These are phyloP conservation scores for Scedosporium aurantiacum DNA, from an alignment of 2,329 filamentous ascomycete species.

Conservation along the genomic window DNA sequence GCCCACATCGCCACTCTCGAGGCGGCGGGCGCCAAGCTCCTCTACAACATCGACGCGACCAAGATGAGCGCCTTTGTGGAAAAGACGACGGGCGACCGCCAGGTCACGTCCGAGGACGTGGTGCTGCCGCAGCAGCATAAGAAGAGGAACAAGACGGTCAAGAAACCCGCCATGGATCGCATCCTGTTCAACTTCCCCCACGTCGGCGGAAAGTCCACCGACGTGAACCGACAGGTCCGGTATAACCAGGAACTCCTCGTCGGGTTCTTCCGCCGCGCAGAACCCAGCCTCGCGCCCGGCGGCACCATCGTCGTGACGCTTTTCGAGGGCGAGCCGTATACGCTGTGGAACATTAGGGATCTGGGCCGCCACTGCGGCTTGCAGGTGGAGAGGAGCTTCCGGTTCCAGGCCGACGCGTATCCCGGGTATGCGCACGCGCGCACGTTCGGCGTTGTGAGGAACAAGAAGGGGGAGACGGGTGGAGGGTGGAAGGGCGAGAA, in stretches of 20 bases:
- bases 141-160: not conserved
- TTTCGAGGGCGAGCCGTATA: slow-evolving; percentile 91
- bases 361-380: slow-evolving; percentile 68
- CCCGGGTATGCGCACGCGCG: slow-evolving; percentile 64
- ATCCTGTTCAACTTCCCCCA: slow-evolving; percentile 97
- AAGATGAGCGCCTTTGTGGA: slow-evolving; percentile 40
- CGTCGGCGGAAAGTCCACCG: slow-evolving; percentile 80
- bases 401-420: slow-evolving; percentile 56
- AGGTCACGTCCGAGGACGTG: slow-evolving; percentile 3
- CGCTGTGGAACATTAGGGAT: slow-evolving; percentile 88
- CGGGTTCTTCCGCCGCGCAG: slow-evolving; percentile 50
- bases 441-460: slow-evolving; percentile 55
- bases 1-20: slow-evolving; percentile 45
- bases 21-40: slow-evolving; percentile 27
- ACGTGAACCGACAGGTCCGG: slow-evolving; percentile 88
- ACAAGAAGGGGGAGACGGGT: slow-evolving; percentile 31
- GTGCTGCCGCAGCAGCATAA: slow-evolving; percentile 24
- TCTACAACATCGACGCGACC: slow-evolving; percentile 57
- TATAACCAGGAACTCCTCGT: slow-evolving; percentile 76
- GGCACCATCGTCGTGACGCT: slow-evolving; percentile 69
- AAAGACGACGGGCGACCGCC: slow-evolving; percentile 16
- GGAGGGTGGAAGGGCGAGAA: slow-evolving; percentile 31
- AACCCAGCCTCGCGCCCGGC: slow-evolving; percentile 31
- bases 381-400: slow-evolving; percentile 58
- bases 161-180: slow-evolving; percentile 40